A percentile compares a stretch with the other conserved stretches of the same genome.
phyloP scores from a whole-genome alignment of 257 asterid genomes.

The Solanum habrochaites region DNA sequence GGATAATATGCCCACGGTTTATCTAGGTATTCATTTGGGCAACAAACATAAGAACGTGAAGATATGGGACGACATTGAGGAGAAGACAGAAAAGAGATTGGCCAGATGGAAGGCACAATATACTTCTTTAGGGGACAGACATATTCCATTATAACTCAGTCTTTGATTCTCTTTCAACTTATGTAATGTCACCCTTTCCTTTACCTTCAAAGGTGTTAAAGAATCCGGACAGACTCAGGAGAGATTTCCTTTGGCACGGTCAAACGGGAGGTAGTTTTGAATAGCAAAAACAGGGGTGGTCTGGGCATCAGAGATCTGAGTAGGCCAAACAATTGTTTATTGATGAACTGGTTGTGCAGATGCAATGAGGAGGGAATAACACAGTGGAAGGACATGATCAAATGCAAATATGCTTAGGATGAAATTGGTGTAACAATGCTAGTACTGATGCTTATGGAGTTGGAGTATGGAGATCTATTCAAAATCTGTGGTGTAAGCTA shows the following conservation, averaged over 20 bases:
- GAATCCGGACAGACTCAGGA: neutral
- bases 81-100: neutral
- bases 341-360: neutral
- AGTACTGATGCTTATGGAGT: neutral
- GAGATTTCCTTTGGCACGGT: neutral
- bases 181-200: neutral
- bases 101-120: neutral
- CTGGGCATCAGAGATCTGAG: neutral
- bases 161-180: neutral
- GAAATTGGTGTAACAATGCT: neutral
- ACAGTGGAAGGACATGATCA: neutral
- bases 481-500: neutral
- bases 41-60: neutral
- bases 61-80: neutral
- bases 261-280: neutral
- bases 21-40: neutral
- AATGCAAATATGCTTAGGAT: neutral
- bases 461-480: neutral
- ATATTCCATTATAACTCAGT: neutral
- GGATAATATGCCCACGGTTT: neutral
- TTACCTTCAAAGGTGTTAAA: neutral
- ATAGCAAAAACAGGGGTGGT: neutral
- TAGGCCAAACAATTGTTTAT: neutral
- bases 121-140: neutral
- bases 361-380: neutral